A percentile compares a stretch with the other conserved stretches of the same genome.
Conservation (phyloP, 1,284 basidiomycete species). For the Rhodotorula mucilaginosa region DNA sequence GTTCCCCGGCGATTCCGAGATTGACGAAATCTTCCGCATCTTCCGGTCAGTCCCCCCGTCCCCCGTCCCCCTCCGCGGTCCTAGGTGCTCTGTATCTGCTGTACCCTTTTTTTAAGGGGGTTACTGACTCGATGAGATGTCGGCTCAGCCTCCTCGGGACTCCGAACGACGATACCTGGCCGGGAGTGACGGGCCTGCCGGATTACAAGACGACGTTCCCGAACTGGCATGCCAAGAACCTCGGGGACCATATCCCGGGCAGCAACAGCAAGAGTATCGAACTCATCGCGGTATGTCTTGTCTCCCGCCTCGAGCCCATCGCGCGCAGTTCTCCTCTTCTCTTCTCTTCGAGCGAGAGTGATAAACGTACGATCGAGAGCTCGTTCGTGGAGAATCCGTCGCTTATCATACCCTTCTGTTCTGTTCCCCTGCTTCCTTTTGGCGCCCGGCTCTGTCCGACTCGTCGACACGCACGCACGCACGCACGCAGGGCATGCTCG, state of each 20-base stretch:
- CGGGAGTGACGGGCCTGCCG: constrained; percentile 80
- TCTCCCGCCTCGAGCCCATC: not conserved
- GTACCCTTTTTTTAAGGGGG: no score
- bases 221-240: constrained; percentile 70
- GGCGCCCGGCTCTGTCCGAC: no score
- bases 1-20: constrained; percentile 98
- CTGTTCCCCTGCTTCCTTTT: no score
- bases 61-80: not conserved
- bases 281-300: constrained; percentile 56
- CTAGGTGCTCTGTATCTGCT: constrained; percentile 3
- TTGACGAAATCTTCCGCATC: constrained; percentile 99
- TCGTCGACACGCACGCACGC: no score
- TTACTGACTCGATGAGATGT: not conserved
- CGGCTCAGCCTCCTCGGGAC: constrained; percentile 77
- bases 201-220: constrained; percentile 98
- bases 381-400: no score
- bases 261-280: constrained; percentile 67
- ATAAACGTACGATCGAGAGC: no score
- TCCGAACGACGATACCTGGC: constrained; percentile 90
- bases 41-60: constrained; percentile 65
- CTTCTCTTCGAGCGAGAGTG: no score
- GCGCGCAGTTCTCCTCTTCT: not conserved
- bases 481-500: constrained; percentile 79
- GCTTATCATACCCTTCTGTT: no score
- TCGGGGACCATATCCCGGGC: constrained; percentile 64